These are phyloP conservation scores for Penicillium flavigenum DNA, from an alignment of 495 filamentous ascomycete species.

Conservation along the genomic window DNA sequence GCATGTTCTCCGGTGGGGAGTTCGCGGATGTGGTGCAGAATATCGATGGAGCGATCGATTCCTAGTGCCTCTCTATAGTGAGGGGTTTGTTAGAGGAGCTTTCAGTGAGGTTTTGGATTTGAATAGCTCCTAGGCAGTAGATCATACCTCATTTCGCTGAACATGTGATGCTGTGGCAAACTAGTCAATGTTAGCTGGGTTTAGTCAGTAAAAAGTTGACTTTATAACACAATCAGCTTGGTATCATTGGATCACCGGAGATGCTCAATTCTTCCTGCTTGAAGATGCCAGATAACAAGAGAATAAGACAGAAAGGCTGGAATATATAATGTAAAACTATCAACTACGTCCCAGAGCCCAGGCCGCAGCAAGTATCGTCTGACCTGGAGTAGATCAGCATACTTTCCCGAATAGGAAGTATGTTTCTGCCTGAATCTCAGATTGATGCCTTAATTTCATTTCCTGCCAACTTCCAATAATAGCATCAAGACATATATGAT, in stretches of 20 bases:
- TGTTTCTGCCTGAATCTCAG: not conserved
- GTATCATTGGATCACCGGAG: not conserved
- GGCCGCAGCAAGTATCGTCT: not conserved
- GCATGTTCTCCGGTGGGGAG: constrained; percentile 63
- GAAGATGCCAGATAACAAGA: not conserved
- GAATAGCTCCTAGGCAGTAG: constrained; percentile 15
- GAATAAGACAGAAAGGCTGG: not conserved
- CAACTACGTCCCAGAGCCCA: not conserved
- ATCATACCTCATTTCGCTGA: constrained; percentile 72
- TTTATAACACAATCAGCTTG: not conserved
- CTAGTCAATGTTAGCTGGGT: constrained; percentile 40
- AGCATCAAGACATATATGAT: not conserved
- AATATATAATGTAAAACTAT: not conserved
- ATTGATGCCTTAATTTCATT: constrained; percentile 7
- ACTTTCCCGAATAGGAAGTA: not conserved
- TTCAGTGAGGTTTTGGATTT: not conserved
- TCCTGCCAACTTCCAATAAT: not conserved
- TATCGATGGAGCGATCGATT: constrained; percentile 72
- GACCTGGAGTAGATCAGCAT: not conserved
- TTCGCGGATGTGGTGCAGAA: constrained; percentile 79
- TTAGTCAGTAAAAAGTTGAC: not conserved
- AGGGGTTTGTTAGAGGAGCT: constrained; percentile 1
- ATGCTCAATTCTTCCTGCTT: not conserved
- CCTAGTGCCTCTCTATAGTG: constrained; percentile 52
- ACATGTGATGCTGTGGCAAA: constrained; percentile 94